Conservation (phyloP, 23 red algal genomes). For the Gracilaria caudata region DNA sequence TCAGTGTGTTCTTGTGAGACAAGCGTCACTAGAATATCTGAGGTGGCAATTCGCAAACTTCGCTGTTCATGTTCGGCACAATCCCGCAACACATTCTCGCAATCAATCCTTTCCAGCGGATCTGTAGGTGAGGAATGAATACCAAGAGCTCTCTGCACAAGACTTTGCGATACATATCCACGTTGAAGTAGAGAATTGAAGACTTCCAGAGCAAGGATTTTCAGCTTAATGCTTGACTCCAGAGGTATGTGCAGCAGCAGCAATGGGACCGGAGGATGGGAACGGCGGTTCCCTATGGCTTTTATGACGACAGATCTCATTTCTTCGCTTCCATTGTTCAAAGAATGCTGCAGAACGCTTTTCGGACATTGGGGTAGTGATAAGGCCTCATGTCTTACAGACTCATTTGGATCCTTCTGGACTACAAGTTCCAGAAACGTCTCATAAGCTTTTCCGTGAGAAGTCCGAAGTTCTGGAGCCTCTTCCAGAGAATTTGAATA, state of each 20-base stretch:
- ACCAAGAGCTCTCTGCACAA: not conserved
- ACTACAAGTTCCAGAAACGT: not conserved
- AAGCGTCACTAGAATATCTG: not conserved
- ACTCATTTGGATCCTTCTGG: not conserved
- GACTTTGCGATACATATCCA: not conserved
- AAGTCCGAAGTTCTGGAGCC: not conserved
- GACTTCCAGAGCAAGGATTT: not conserved
- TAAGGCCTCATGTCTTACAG: not conserved
- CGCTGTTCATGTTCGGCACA: slow-evolving; percentile 13
- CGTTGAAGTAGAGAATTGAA: not conserved
- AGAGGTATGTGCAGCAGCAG: slow-evolving; percentile 23
- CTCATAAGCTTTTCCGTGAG: not conserved
- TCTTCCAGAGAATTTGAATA: not conserved
- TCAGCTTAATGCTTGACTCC: not conserved
- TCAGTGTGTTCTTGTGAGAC: not conserved
- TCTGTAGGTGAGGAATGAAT: not conserved
- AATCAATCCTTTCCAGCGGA: slow-evolving; percentile 17
- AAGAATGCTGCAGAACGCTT: not conserved
- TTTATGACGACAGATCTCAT: not conserved
- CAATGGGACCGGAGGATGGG: no score
- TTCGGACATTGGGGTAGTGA: slow-evolving; percentile 10
- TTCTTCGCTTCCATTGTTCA: not conserved
- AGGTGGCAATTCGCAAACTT: not conserved
- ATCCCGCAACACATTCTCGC: slow-evolving; percentile 17
- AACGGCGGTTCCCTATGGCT: slow-evolving; percentile 6